Evolutionary conservation across 345 rosid genomes (phyloP).

Genomic region (Carallia brachiata): DNA sequence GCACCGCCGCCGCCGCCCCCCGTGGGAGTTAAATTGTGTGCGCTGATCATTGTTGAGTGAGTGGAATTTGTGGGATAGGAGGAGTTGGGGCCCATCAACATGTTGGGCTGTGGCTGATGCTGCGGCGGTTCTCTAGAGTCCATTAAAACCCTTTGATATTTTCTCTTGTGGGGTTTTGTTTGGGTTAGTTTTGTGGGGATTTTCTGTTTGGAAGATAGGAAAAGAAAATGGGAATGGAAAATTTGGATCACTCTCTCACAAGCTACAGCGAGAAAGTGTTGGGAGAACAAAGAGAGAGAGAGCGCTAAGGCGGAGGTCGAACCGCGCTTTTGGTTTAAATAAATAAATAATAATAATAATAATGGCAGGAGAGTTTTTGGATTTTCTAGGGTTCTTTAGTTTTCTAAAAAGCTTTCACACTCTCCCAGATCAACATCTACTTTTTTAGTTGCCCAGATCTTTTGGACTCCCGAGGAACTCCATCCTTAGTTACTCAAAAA

Average conservation of each 20-base stretch:
- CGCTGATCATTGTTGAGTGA: constrained; percentile 21
- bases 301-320: no score
- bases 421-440: no score
- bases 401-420: not conserved
- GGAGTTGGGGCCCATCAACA: constrained; percentile 17
- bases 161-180: not conserved
- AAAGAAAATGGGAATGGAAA: not conserved
- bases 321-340: not conserved
- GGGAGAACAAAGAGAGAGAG: no score
- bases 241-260: no score
- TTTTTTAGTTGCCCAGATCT: no score
- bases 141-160: not conserved
- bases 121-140: constrained; percentile 24
- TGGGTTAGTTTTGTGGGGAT: not conserved
- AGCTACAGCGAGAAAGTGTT: no score
- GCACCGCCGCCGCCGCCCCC: not conserved
- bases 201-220: constrained; percentile 10
- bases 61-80: constrained; percentile 1
- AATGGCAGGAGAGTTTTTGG: not conserved
- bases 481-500: no score
- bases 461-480: no score
- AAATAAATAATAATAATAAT: not conserved
- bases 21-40: not conserved
- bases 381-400: not conserved
- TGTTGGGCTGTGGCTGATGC: constrained; percentile 12